A percentile compares a stretch with the other conserved stretches of the same genome.
Conservation (phyloP, 179 eudicot species). For the Spergularia azorica region DNA sequence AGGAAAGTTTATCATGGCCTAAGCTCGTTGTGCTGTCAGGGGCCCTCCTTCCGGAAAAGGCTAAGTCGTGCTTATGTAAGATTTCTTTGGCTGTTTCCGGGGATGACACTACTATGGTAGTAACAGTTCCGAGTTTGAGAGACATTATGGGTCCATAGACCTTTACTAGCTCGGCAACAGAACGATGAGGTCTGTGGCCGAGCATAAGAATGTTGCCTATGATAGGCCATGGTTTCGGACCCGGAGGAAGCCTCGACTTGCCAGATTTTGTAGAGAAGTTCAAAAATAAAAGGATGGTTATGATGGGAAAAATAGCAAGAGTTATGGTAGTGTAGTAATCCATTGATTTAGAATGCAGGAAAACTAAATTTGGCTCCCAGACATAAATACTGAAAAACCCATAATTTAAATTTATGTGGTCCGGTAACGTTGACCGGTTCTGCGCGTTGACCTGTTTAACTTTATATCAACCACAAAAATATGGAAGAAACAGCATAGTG, state of each 20-base stretch:
- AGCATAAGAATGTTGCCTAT: constrained; percentile 42
- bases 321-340: background rate
- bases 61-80: constrained; percentile 24
- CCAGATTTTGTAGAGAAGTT: background rate
- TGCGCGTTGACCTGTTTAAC: too few relatives aligned
- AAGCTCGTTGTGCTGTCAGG: background rate
- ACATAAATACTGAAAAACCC: too few relatives aligned
- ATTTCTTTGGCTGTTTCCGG: constrained; percentile 28
- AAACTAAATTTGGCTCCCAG: too few relatives aligned
- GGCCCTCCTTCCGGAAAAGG: constrained; percentile 20
- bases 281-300: background rate
- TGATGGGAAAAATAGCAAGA: background rate
- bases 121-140: constrained; percentile 33
- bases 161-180: constrained; percentile 33
- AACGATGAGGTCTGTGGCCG: constrained; percentile 35
- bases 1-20: constrained; percentile 9
- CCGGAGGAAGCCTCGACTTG: constrained; percentile 19
- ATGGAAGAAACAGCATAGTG: too few relatives aligned
- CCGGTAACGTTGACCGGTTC: too few relatives aligned
- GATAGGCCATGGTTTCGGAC: constrained; percentile 45
- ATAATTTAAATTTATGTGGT: too few relatives aligned
- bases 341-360: background rate
- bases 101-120: constrained; percentile 32
- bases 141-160: constrained; percentile 29
- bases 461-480: too few relatives aligned